Base-by-base conservation (phyloP, 768 basidiomycete genomes). In the Kwoniella dendrophila region DNA sequence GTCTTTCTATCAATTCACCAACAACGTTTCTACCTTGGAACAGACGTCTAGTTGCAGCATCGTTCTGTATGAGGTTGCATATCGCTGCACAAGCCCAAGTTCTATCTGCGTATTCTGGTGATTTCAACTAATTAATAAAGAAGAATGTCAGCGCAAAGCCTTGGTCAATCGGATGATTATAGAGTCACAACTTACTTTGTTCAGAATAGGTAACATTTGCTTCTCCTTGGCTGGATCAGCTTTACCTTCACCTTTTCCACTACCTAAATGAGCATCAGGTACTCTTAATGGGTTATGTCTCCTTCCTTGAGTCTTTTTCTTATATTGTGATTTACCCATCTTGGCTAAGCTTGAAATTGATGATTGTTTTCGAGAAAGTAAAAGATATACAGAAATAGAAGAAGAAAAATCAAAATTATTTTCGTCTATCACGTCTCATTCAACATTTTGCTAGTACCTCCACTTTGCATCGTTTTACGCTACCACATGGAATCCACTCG, bases 41-140 rank as follows among this genome's bases (percentile, higher is more conserved):
- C 69, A 97, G 80, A 65, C 94, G 81, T 63, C 94, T 83, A 14
- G 94, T 96, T 6, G 91, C 90, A 20, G 93, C 89, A 78, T 97
- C 94, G 68, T 95, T 95, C 77, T 93, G 90, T 64, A 95, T 95
- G 50, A 97, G 82, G 78, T 91, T 95, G 11, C 90, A 92, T n/a
- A 95, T 89, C 0, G 93, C 92, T 24, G 93, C 92, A 76, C 93
- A 95, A 3, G 93, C 92, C 93, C 92, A 96, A 76, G 91, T 90
- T 55, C 94, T 86, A 67, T 97, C 94, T 1, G 84, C 80, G 7
- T 84, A 83, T 68, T 95, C 91, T 69, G 77, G 55, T 2, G 78
- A 74, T 40, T 66, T 69, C 48, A 80, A 76, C 78, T 80, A 49
- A 30, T 30, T 18, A 26, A n/a, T 48, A 14, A 4, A 44, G 40